Percentiles rank a stretch among this genome's conserved stretches.
Evolutionary conservation across 257 asterid genomes (phyloP).

Genomic region (Lycium barbarum): DNA sequence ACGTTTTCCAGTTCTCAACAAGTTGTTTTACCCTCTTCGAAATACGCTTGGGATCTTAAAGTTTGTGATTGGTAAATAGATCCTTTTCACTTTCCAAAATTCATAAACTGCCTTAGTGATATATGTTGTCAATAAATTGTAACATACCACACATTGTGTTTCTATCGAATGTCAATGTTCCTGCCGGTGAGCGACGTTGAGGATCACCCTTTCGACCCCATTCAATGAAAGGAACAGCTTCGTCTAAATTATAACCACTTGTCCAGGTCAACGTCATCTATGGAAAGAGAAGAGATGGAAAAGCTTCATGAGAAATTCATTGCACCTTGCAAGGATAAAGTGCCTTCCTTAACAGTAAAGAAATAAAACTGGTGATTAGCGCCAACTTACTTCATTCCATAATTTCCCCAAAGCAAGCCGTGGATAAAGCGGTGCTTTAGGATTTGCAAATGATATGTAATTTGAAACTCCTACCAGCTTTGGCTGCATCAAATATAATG

Average conservation of each 20-base stretch:
- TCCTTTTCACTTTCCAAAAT: background rate
- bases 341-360: background rate
- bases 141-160: constrained; percentile 87
- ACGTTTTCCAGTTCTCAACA: background rate
- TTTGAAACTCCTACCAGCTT: constrained; percentile 77
- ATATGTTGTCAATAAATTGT: background rate
- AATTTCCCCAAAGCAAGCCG: constrained; percentile 95
- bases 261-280: constrained; percentile 98
- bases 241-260: constrained; percentile 75
- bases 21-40: background rate
- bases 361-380: background rate
- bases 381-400: constrained; percentile 84
- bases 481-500: constrained; percentile 65
- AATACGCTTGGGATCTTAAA: background rate
- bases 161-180: constrained; percentile 74
- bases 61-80: background rate
- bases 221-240: constrained; percentile 77
- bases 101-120: background rate
- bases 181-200: constrained; percentile 62
- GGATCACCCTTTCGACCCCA: constrained; percentile 63
- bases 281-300: background rate
- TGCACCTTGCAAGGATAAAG: background rate
- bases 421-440: constrained; percentile 91
- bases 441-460: constrained; percentile 76
- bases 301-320: background rate